Base-by-base conservation (phyloP, 371 early-diverging fungal genomes). In the Thermomucor indicae-seudaticae region DNA sequence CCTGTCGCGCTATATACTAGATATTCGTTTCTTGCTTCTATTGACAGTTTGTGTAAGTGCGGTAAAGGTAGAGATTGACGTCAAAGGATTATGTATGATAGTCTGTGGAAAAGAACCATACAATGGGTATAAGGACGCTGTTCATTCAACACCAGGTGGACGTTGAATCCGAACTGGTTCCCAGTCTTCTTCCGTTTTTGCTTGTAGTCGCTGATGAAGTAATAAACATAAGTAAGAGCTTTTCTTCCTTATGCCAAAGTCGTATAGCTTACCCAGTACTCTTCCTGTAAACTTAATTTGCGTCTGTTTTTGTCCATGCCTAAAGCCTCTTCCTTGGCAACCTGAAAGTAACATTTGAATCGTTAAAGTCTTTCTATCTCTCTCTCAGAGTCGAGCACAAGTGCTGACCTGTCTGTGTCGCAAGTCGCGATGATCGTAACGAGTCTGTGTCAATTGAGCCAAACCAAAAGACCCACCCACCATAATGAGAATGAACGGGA, bases 201-300 rank as follows among this genome's bases (percentile, higher is more conserved):
- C 61, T 71, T 79, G 77, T 51, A 79, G 57, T 10, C 69, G 75
- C 79, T 79, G 40, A n/a, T 24, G 11, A 11, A 7, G 43, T 43
- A 5, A 16, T 6, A 12, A 25, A 28, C 11, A 22, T 43, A 7
- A 43, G 23, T 25, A 6, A 3, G n/a, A n/a, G n/a, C n/a, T n/a
- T n/a, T n/a, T n/a, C n/a, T n/a, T n/a, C n/a, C n/a, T n/a, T n/a
- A n/a, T n/a, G n/a, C n/a, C n/a, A n/a, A n/a, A 29, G 20, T 8
- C 23, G 29, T 27, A 19, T n/a, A 14, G 4, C 53, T 64, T 70
- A 77, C 79, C 60, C 72, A 82, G 56, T 84, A 86, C 55, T 83
- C 86, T 58, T 86, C 83, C 57, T 83, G 84, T 47, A 83, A 47
- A 61, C 79, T 78, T 39, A 84, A 49, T 47, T 67, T 71, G 39